Base-by-base conservation (phyloP, 23 red algal genomes). In the Cyanidiococcus yangmingshanensis region DNA sequence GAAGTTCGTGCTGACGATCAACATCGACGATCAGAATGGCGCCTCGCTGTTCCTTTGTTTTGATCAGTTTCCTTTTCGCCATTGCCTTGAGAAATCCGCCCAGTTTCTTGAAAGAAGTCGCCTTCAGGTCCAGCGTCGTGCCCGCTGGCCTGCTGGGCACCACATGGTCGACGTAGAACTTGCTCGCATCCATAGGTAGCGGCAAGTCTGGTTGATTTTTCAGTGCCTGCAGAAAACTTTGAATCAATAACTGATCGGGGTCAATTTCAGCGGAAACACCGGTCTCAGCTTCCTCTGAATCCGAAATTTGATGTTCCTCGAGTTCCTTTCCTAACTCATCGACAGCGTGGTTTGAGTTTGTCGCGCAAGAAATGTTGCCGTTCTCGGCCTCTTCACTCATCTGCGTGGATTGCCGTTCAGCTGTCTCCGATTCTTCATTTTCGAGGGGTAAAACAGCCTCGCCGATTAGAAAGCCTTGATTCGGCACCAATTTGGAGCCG, bases 131-230 rank as follows among this genome's bases (percentile, higher is more conserved):
- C 16, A 81, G 40, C 41, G 68, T 39, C 7, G 77, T 80, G 68
- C 50, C 1, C 1, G 45, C 16, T n/a, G 78, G 78, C 38, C 78
- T 37, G 2, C 21, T 2, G 16, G 78, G 78, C 68, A 81, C 59
- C 1, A 81, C 50, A 41, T 34, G 67, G 0, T 81, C 78, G 34
- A 40, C 67, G 45, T 71, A 81, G 37, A 81, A 68, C 50, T 81
- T 81, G 51, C 78, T 81, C 54, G 78, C 78, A 40, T 81, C 78
- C 29, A 81, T 81, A 0, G 78, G 78, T 34, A 81, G 68, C 3
- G 59, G 41, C 0, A 67, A 2, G 15, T 59, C 50, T 18, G 38
- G 68, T 21, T 58, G 38, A 57, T 21, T 71, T 40, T 40, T 81
- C 59, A 2, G 78, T 54, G 78, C 78, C 40, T 81, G 78, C 68